These are phyloP conservation scores for Calonectria naviculata DNA, from an alignment of 2,329 filamentous ascomycete species.

Conservation along the genomic window DNA sequence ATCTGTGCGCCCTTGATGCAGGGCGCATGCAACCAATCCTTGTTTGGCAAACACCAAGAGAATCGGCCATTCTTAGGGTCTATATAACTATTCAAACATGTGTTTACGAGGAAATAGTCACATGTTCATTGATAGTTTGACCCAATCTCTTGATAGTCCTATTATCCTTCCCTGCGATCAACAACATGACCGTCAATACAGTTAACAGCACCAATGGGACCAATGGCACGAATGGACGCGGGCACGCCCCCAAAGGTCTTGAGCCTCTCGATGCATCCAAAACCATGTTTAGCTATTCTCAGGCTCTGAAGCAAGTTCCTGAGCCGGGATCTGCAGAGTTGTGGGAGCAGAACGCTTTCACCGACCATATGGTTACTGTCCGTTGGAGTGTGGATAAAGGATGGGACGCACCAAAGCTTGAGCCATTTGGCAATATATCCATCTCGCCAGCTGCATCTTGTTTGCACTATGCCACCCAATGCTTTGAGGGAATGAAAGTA, in stretches of 20 bases:
- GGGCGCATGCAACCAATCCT: no score
- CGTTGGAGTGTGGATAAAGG: background rate
- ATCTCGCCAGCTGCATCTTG: slow-evolving; percentile 1
- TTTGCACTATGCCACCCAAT: slow-evolving; percentile 14
- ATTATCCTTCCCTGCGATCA: no score
- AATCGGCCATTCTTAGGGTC: background rate
- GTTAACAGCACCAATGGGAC: background rate
- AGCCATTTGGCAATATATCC: background rate
- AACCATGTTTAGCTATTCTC: background rate
- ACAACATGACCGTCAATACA: background rate
- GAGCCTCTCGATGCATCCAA: slow-evolving; percentile 11
- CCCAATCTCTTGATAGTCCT: no score
- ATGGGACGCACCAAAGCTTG: slow-evolving; percentile 2
- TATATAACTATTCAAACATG: background rate
- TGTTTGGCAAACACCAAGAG: no score
- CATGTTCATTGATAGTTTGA: no score
- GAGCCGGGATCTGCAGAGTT: background rate
- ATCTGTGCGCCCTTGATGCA: background rate
- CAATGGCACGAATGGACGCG: no score
- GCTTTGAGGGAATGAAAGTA: slow-evolving; percentile 15
- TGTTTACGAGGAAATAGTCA: background rate
- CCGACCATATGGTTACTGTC: slow-evolving; percentile 8
- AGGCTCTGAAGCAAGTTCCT: background rate
- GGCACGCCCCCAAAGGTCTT: background rate
- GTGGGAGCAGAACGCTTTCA: slow-evolving; percentile 8